These are phyloP conservation scores for Amyloporia xantha DNA, from an alignment of 768 basidiomycete species.

Conservation along the genomic window DNA sequence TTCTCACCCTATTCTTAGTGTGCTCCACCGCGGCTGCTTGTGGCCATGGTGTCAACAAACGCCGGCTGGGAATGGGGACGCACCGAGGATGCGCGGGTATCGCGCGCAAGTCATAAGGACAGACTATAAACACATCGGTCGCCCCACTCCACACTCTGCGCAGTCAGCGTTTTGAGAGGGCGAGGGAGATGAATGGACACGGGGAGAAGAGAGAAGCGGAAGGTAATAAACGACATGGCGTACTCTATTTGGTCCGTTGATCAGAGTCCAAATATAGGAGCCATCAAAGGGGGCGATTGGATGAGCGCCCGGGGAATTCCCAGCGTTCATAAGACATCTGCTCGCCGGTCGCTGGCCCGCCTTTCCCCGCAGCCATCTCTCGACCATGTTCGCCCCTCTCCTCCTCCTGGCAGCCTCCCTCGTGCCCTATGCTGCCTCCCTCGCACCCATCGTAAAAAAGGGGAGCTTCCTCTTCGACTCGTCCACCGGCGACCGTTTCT, in stretches of 20 bases:
- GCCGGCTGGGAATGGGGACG: neutral
- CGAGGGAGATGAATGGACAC: neutral
- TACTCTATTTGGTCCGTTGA: neutral
- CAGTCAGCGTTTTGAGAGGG: neutral
- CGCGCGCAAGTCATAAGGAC: neutral
- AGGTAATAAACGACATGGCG: neutral
- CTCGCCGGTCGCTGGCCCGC: neutral
- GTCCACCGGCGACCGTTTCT: conserved; percentile 1
- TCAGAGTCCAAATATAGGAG: neutral
- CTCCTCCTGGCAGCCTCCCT: neutral
- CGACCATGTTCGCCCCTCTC: neutral
- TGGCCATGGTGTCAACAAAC: neutral
- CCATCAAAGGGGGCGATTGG: neutral
- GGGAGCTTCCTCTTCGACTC: conserved; percentile 3
- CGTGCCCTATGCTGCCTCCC: neutral
- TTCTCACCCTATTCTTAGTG: neutral
- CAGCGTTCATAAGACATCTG: neutral
- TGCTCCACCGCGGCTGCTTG: neutral
- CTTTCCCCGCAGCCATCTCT: neutral
- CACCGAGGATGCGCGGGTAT: too few relatives aligned
- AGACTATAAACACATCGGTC: neutral
- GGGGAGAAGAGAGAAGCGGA: neutral
- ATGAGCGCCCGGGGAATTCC: neutral
- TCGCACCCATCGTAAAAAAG: neutral
- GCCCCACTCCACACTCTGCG: neutral